Evolutionary conservation across 805 yeast species (phyloP).

Genomic region (Suhomyces tanzawaensis): DNA sequence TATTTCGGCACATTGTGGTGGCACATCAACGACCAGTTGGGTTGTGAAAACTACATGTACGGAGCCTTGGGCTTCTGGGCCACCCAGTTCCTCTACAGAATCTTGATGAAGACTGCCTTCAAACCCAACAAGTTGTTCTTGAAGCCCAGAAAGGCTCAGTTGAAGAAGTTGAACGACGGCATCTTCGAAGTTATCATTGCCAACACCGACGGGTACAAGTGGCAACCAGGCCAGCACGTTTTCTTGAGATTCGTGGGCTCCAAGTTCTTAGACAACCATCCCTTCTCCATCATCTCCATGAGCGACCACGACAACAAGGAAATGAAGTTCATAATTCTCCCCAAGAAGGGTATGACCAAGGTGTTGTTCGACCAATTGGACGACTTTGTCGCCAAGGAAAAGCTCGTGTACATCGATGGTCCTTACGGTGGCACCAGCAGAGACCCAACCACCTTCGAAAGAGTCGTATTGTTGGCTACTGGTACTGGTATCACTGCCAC

Average conservation of each 20-base stretch:
- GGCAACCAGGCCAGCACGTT: constrained; percentile 59
- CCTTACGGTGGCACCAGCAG: constrained; percentile 57
- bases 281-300: constrained; percentile 49
- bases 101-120: constrained; percentile 44
- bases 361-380: constrained; percentile 30
- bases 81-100: constrained; percentile 46
- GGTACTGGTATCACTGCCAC: constrained; percentile 56
- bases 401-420: constrained; percentile 48
- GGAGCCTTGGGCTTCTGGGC: constrained; percentile 54
- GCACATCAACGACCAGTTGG: constrained; percentile 39
- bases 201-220: constrained; percentile 33
- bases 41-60: constrained; percentile 44
- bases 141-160: constrained; percentile 34
- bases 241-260: constrained; percentile 46
- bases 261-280: constrained; percentile 51
- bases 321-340: constrained; percentile 45
- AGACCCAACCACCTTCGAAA: constrained; percentile 44
- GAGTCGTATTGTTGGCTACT: constrained; percentile 39
- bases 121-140: constrained; percentile 42
- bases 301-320: constrained; percentile 19
- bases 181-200: constrained; percentile 36
- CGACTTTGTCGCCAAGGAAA: constrained; percentile 21
- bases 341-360: constrained; percentile 48
- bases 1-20: constrained; percentile 46
- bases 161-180: constrained; percentile 22